Conservation (phyloP, 192 early-diverging fungal genomes). For the Coemansia sp. region DNA sequence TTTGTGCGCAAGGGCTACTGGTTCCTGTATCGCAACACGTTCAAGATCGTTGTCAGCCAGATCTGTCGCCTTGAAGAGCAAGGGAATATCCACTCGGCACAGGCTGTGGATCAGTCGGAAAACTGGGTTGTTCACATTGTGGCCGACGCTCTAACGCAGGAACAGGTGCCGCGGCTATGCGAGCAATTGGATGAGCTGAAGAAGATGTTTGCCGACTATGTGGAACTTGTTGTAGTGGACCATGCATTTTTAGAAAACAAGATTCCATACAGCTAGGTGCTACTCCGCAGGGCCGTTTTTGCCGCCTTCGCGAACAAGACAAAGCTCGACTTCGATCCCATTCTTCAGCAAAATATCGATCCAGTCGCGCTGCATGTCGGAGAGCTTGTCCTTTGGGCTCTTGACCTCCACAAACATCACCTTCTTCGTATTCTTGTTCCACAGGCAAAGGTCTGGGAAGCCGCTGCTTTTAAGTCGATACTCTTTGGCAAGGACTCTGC, state of each 20-base stretch:
- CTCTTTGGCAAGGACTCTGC: conserved; percentile 61
- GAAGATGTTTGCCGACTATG: conserved; percentile 55
- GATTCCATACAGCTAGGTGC: conserved; percentile 33
- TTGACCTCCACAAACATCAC: conserved; percentile 70
- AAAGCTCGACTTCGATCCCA: conserved; percentile 63
- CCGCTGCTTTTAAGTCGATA: conserved; percentile 64
- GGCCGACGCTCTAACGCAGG: conserved; percentile 56
- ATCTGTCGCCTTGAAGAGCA: conserved; percentile 55
- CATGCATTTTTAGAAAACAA: conserved; percentile 55
- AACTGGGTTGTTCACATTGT: conserved; percentile 66
- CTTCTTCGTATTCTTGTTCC: conserved; percentile 59
- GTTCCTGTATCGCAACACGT: conserved; percentile 58
- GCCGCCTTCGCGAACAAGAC: conserved; percentile 54
- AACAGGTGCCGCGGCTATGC: conserved; percentile 45
- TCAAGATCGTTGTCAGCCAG: conserved; percentile 63
- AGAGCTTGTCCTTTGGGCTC: conserved; percentile 68
- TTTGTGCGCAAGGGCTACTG: conserved; percentile 63
- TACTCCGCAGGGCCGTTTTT: background rate
- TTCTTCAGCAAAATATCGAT: conserved; percentile 60
- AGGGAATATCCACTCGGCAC: conserved; percentile 53
- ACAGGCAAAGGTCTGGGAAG: conserved; percentile 71
- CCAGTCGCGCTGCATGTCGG: conserved; percentile 69
- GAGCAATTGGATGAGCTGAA: conserved; percentile 58
- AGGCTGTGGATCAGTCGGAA: conserved; percentile 48
- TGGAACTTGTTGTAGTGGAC: conserved; percentile 56